phyloP scores from a whole-genome alignment of 2,329 filamentous ascomycete species.

The Cercospora zeina region DNA sequence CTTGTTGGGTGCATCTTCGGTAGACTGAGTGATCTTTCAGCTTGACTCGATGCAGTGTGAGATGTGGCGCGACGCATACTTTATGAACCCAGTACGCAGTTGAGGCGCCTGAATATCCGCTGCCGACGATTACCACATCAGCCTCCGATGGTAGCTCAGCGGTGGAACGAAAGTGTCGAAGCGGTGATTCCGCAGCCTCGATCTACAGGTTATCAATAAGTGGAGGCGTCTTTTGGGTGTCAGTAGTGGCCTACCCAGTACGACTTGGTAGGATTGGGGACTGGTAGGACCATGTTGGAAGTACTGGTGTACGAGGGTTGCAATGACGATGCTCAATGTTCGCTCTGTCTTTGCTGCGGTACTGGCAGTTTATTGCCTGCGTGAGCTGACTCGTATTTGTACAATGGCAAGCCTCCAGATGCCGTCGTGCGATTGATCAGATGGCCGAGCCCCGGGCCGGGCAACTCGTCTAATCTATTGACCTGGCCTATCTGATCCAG shows the following conservation, averaged over 20 bases:
- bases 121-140: slow-evolving; percentile 54
- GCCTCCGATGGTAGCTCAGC: slow-evolving; percentile 39
- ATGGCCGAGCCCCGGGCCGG: slow-evolving; percentile 14
- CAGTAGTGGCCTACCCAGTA: slow-evolving; percentile 26
- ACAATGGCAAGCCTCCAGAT: background rate
- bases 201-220: slow-evolving; percentile 15
- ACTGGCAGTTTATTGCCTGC: background rate
- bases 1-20: slow-evolving; percentile 18
- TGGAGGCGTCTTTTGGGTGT: background rate
- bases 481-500: slow-evolving; percentile 15
- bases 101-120: slow-evolving; percentile 48
- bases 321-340: background rate
- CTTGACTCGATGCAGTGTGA: background rate
- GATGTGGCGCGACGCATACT: slow-evolving; percentile 15
- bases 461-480: background rate
- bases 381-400: background rate
- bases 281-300: slow-evolving; percentile 27
- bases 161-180: slow-evolving; percentile 27
- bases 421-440: slow-evolving; percentile 6
- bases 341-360: background rate
- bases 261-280: slow-evolving; percentile 27
- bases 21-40: slow-evolving; percentile 14
- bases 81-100: slow-evolving; percentile 39
- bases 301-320: background rate
- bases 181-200: slow-evolving; percentile 30